phyloP scores from a whole-genome alignment of 1,284 basidiomycete genomes.

The Chiua sp. region DNA sequence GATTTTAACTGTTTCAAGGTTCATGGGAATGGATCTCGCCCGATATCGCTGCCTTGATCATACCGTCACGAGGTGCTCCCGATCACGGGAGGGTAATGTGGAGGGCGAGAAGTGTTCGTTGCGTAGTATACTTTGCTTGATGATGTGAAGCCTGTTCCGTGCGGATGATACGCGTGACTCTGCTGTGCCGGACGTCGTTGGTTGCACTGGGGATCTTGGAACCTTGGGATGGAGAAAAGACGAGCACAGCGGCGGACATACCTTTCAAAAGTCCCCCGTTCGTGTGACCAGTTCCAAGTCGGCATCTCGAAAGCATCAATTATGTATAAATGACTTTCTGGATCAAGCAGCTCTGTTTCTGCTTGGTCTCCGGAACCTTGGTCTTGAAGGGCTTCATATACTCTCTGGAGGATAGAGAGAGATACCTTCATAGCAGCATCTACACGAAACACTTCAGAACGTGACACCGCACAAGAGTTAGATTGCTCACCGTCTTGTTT shows the following conservation, averaged over 20 bases:
- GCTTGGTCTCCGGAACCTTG: slow-evolving; percentile 63
- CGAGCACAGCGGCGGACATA: slow-evolving; percentile 38
- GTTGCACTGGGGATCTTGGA: slow-evolving; percentile 47
- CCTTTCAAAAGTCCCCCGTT: slow-evolving; percentile 87
- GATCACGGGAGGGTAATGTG: slow-evolving; percentile 85
- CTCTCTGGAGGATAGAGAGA: slow-evolving; percentile 71
- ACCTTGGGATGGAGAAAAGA: slow-evolving; percentile 13
- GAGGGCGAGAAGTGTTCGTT: slow-evolving; percentile 98
- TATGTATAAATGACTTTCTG: slow-evolving; percentile 84
- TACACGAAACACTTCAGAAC: slow-evolving; percentile 33
- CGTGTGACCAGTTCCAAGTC: slow-evolving; percentile 85
- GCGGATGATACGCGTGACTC: slow-evolving; percentile 79
- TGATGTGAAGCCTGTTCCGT: slow-evolving; percentile 85
- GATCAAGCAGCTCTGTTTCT: slow-evolving; percentile 74
- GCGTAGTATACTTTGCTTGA: slow-evolving; percentile 87
- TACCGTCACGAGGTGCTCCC: slow-evolving; percentile 86
- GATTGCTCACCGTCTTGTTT: slow-evolving; percentile 80
- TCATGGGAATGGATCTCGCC: slow-evolving; percentile 14
- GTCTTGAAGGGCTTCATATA: slow-evolving; percentile 84
- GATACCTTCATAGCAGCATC: slow-evolving; percentile 85
- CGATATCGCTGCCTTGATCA: slow-evolving; percentile 29
- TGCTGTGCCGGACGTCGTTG: slow-evolving; percentile 79
- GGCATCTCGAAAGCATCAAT: slow-evolving; percentile 97
- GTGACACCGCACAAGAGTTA: slow-evolving; percentile 13
- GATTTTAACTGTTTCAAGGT: slow-evolving; percentile 76